Evolutionary conservation across 2,329 filamentous ascomycete species (phyloP).

Genomic region (Nemania sp.): DNA sequence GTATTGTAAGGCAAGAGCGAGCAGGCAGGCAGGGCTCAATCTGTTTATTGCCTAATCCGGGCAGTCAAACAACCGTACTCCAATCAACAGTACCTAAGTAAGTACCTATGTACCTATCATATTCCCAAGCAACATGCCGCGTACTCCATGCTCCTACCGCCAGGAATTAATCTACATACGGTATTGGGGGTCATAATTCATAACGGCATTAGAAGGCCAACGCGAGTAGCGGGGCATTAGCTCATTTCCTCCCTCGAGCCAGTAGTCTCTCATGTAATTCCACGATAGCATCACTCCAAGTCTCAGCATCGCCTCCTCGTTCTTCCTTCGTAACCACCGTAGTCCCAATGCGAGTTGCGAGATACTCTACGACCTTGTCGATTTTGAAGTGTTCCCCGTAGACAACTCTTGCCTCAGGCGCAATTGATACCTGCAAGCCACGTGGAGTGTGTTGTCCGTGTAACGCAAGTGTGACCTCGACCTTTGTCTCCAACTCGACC

Average conservation of each 20-base stretch:
- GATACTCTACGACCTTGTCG: constrained; percentile 78
- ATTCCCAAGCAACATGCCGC: constrained; percentile 6
- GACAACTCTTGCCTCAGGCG: constrained; percentile 70
- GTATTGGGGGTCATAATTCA: constrained; percentile 35
- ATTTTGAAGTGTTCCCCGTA: constrained; percentile 85
- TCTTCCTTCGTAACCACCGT: constrained; percentile 52
- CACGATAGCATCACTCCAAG: constrained; percentile 67
- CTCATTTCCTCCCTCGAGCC: constrained; percentile 65
- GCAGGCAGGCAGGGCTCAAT: too few species aligned
- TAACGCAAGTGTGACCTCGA: constrained; percentile 72
- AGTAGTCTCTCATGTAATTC: constrained; percentile 68
- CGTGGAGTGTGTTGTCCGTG: constrained; percentile 58
- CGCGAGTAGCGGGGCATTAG: not conserved
- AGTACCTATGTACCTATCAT: too few species aligned
- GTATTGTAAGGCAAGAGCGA: too few species aligned
- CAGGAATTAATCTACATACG: not conserved
- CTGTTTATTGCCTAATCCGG: too few species aligned
- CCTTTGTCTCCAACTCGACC: constrained; percentile 73
- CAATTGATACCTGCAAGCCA: constrained; percentile 67
- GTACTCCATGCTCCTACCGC: constrained; percentile 8
- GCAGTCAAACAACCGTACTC: constrained; percentile 3
- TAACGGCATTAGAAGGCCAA: constrained; percentile 27
- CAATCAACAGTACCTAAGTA: too few species aligned
- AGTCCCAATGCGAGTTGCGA: constrained; percentile 66
- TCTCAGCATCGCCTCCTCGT: constrained; percentile 50